Evolutionary conservation across 78 protist genomes (phyloP).

Genomic region (Protostelium mycophagum): DNA sequence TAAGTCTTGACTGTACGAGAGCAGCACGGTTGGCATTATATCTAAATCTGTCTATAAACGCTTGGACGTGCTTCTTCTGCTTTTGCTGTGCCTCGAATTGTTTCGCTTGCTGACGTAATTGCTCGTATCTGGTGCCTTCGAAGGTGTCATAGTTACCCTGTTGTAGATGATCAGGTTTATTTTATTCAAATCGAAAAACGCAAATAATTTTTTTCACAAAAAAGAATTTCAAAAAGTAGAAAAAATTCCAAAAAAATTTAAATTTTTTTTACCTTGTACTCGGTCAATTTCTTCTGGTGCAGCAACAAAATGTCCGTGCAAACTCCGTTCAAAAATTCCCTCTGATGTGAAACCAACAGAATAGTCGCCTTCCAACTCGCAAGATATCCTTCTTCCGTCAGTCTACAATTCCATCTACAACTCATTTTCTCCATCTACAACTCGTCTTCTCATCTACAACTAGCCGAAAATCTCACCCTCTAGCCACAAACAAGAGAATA

Average conservation of each 20-base stretch:
- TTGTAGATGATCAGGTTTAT: too few relatives aligned
- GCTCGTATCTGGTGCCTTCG: slow-evolving; percentile 65
- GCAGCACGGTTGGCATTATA: slow-evolving; percentile 81
- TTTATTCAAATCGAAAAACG: too few relatives aligned
- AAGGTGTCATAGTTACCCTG: slow-evolving; percentile 82
- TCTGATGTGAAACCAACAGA: slow-evolving; percentile 85
- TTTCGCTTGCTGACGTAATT: slow-evolving; percentile 48
- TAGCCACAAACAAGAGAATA: slow-evolving; percentile 86
- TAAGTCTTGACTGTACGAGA: slow-evolving; percentile 82
- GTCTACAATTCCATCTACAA: neutral
- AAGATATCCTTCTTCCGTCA: slow-evolving; percentile 14
- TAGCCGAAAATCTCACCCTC: slow-evolving; percentile 56
- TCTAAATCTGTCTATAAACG: slow-evolving; percentile 79
- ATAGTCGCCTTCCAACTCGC: slow-evolving; percentile 44
- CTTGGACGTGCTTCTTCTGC: slow-evolving; percentile 72
- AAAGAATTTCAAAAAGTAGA: too few relatives aligned
- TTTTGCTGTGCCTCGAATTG: slow-evolving; percentile 68
- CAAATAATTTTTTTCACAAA: neutral
- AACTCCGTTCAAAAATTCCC: slow-evolving; percentile 86
- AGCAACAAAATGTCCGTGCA: slow-evolving; percentile 76
- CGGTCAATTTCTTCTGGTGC: slow-evolving; percentile 44
- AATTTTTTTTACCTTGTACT: slow-evolving; percentile 42
- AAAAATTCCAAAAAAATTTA: too few relatives aligned
- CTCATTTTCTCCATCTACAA: neutral
- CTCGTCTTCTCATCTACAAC: neutral